Percentiles rank a stretch among this genome's conserved stretches.
phyloP scores from a whole-genome alignment of 257 asterid genomes.

The Buddleja alternifolia region DNA sequence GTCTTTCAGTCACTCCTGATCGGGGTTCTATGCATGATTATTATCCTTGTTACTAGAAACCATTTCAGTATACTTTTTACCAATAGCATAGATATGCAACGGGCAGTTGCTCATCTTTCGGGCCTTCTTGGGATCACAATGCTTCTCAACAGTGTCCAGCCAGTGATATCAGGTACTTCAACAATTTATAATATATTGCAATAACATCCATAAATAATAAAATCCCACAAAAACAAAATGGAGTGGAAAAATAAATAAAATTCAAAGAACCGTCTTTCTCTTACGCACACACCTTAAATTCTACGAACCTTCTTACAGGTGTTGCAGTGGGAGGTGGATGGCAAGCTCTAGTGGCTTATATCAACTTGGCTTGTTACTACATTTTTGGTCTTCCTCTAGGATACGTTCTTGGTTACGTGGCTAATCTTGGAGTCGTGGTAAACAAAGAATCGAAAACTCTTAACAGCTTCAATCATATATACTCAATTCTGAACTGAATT shows the following conservation, averaged over 20 bases:
- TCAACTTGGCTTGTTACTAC: conserved; percentile 72
- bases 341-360: conserved; percentile 80
- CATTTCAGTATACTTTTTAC: conserved; percentile 65
- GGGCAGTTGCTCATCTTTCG: conserved; percentile 68
- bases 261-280: not conserved
- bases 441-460: not conserved
- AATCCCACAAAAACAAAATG: not conserved
- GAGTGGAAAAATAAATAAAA: too few relatives aligned
- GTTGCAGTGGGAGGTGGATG: conserved; percentile 88
- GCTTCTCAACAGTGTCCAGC: conserved; percentile 88
- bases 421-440: conserved; percentile 64
- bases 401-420: conserved; percentile 59
- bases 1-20: conserved; percentile 73
- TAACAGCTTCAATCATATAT: not conserved
- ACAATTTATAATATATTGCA: not conserved
- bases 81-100: conserved; percentile 61
- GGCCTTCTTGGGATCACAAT: conserved; percentile 75
- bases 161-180: conserved; percentile 77
- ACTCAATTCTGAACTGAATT: not conserved
- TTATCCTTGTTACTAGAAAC: conserved; percentile 52
- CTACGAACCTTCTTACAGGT: conserved; percentile 39
- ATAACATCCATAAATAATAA: not conserved
- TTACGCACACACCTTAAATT: not conserved
- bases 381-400: conserved; percentile 73
- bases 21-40: conserved; percentile 62